Conservation (phyloP, 78 protist species). For the Emiliania huxleyi region DNA sequence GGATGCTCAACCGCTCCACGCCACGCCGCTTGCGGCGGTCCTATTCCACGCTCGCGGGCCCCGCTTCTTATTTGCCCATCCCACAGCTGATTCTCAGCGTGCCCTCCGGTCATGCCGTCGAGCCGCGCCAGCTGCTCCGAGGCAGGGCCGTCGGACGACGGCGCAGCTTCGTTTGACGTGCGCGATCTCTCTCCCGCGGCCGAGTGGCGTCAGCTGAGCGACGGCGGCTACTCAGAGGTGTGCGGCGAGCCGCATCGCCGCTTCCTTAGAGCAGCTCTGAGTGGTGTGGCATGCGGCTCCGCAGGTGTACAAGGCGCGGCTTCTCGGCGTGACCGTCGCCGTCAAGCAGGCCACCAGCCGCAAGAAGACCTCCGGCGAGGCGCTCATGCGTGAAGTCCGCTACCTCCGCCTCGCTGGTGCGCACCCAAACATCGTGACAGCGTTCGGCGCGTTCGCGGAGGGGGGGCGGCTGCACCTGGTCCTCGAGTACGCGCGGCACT, state of each 20-base stretch:
- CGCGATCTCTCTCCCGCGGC: not conserved
- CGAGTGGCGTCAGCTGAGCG: not conserved
- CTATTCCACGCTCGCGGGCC: too few relatives aligned
- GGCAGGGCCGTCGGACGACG: too few relatives aligned
- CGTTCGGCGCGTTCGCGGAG: not conserved
- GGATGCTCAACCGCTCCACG: too few relatives aligned
- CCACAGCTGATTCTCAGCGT: too few relatives aligned
- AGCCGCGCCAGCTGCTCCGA: too few relatives aligned
- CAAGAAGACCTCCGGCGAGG: slow-evolving; percentile 4
- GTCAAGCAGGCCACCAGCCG: slow-evolving; percentile 8
- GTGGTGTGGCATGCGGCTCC: too few relatives aligned
- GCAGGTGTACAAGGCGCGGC: slow-evolving; percentile 5
- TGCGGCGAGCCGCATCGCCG: too few relatives aligned
- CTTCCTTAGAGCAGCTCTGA: too few relatives aligned
- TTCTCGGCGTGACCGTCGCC: not conserved
- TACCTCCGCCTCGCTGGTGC: not conserved
- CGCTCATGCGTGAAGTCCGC: not conserved
- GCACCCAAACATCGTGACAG: not conserved
- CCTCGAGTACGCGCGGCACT: not conserved
- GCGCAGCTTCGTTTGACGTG: not conserved
- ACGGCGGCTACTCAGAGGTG: slow-evolving; percentile 4
- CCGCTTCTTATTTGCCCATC: too few relatives aligned
- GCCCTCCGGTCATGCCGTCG: too few relatives aligned
- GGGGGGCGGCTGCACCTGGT: not conserved
- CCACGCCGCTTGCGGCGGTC: too few relatives aligned